Conservation (phyloP, 2,329 filamentous ascomycete species). For the Bimuria novae-zelandiae region DNA sequence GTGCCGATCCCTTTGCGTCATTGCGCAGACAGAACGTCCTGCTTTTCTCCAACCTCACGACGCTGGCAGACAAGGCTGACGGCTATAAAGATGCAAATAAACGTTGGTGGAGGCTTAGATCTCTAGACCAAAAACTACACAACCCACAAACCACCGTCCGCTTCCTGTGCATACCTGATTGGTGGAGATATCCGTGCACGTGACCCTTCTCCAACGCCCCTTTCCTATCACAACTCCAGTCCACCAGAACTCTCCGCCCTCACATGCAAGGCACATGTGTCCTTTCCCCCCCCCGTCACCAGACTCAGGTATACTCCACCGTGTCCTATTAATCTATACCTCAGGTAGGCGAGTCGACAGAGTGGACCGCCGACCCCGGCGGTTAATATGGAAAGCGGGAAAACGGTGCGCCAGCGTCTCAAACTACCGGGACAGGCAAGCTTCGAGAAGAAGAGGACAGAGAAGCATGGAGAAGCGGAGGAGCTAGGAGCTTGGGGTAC, state of each 20-base stretch:
- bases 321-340: conserved; percentile 31
- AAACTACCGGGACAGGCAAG: conserved; percentile 10
- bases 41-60: neutral
- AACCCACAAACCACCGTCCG: no score
- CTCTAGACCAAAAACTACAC: no score
- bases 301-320: conserved; percentile 8
- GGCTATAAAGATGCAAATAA: no score
- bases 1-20: conserved; percentile 16
- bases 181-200: no score
- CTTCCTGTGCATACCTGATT: no score
- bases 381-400: conserved; percentile 31
- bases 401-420: conserved; percentile 18
- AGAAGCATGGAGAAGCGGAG: conserved; percentile 6
- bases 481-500: conserved; percentile 1
- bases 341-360: neutral
- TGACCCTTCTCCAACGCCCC: neutral
- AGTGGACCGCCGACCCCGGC: conserved; percentile 14
- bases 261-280: conserved; percentile 16
- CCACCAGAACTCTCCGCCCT: neutral
- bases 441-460: conserved; percentile 22
- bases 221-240: no score
- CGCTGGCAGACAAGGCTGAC: no score
- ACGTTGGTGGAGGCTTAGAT: no score
- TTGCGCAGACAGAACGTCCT: neutral
- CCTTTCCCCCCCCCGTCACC: conserved; percentile 9